Conservation (phyloP, 1,139 yeast genomes). For the Hemisphaericaspora xylanilytica region DNA sequence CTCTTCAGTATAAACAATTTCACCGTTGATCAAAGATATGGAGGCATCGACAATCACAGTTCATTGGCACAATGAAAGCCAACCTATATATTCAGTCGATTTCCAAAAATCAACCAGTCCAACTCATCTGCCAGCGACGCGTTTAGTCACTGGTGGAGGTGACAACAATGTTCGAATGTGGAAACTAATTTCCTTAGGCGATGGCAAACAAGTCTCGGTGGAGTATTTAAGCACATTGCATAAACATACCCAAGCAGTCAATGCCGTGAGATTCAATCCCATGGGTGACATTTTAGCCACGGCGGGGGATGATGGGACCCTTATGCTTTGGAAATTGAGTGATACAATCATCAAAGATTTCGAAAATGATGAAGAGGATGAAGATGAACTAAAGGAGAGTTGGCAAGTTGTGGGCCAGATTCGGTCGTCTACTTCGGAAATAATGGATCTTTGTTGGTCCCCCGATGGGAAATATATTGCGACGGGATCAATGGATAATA, state of each 20-base stretch:
- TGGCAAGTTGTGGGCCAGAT: constrained; percentile 53
- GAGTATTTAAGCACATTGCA: constrained; percentile 73
- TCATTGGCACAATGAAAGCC: constrained; percentile 79
- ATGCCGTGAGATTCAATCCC: constrained; percentile 79
- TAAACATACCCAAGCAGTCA: constrained; percentile 93
- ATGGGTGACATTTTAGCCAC: constrained; percentile 69
- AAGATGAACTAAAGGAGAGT: constrained; percentile 61
- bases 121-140: constrained; percentile 1
- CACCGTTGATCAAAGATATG: too few species aligned
- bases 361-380: constrained; percentile 50
- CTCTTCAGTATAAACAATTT: neutral
- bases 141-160: constrained; percentile 91
- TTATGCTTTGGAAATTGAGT: constrained; percentile 72
- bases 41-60: constrained; percentile 62
- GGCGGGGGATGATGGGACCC: constrained; percentile 93
- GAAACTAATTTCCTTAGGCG: constrained; percentile 19
- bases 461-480: constrained; percentile 73
- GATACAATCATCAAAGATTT: constrained; percentile 55
- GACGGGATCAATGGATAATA: constrained; percentile 92
- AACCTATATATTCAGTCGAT: constrained; percentile 80
- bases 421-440: constrained; percentile 66
- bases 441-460: constrained; percentile 90
- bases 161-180: constrained; percentile 84
- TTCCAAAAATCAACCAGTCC: constrained; percentile 55
- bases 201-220: constrained; percentile 18